Evolutionary conservation across 2,329 filamentous ascomycete genomes (phyloP), one percentile per base, ranked within the genome.

Genomic region (Phyllosticta citribraziliensis): DNA sequence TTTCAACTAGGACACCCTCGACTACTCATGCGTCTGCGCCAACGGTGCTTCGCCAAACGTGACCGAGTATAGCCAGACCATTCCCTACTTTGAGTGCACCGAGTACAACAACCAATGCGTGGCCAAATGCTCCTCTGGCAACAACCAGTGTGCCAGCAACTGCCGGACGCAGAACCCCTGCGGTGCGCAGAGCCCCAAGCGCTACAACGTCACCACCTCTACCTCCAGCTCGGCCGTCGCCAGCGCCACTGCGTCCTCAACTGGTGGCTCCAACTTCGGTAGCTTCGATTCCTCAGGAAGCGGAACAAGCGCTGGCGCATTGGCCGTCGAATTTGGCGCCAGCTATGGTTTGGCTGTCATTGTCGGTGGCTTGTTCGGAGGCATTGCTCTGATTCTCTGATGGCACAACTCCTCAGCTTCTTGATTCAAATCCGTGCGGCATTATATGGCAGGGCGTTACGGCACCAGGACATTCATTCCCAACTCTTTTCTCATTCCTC

Each of bases 1-100:
- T 14, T 17, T 51, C 22, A 22, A 52, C 30, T 55, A 70, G 68
- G 65, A 79, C 57, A 76, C 78, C 20, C 80, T 93, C 56, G 80
- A 76, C n/a, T 93, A 87, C 75, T 78, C 80, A 65, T 94, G 89
- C 73, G 78, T 90, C 67, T 94, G 89, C 78, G 79, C 80, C 64
- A 80, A 88, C 67, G 82, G 83, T 70, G 72, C 80, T 64, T 75
- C 81, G 58, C 89, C 89, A 66, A 91, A 92, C 75, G 75, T 89
- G 56, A 84, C 86, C 69, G 82, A 92, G 74, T 94, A 88, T 81
- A 87, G 86, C 20, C 80, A 90, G 67, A 92, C 89, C 1, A 79
- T 94, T 25, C 89, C 89, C 35, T 93, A 84, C 81, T 89, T 86
- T 76, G 80, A 85, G 67, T 94, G 89, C 81, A 80, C 80, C 55